Conservation (phyloP, 1,139 yeast species). For the Sugiyamaella neomexicana region DNA sequence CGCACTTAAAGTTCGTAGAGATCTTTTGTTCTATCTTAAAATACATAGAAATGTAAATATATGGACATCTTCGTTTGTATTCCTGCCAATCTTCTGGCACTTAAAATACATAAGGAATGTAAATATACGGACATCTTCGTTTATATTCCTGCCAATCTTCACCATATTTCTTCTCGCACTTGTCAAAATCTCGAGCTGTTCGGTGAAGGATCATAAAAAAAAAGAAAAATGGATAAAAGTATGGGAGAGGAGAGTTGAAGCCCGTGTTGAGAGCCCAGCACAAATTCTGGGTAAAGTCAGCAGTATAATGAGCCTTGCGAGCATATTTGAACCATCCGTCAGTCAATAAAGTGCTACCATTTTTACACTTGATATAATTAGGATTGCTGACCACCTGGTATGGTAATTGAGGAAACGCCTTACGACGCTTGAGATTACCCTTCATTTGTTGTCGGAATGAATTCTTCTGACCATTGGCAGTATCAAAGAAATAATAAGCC, state of each 20-base stretch:
- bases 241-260: conserved; percentile 81
- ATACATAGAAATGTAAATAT: too few species aligned
- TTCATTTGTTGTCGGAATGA: conserved; percentile 84
- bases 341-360: conserved; percentile 79
- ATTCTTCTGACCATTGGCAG: conserved; percentile 94
- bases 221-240: conserved; percentile 94
- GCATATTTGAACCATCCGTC: conserved; percentile 93
- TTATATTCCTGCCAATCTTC: conserved; percentile 88
- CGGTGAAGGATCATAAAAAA: conserved; percentile 84
- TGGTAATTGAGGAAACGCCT: conserved; percentile 91
- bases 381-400: conserved; percentile 80
- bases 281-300: conserved; percentile 83
- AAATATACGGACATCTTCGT: conserved; percentile 86
- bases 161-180: conserved; percentile 86
- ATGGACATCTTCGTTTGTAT: too few species aligned
- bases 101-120: conserved; percentile 81
- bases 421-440: conserved; percentile 73
- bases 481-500: conserved; percentile 92
- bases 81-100: background rate
- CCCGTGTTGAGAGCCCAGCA: conserved; percentile 96
- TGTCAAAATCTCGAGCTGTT: conserved; percentile 79
- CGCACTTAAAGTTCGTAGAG: too few species aligned
- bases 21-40: too few species aligned
- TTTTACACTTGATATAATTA: conserved; percentile 74
- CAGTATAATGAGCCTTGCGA: conserved; percentile 92